phyloP scores from a whole-genome alignment of 352 stramenopile species.

The Globisporangium cederbergense region DNA sequence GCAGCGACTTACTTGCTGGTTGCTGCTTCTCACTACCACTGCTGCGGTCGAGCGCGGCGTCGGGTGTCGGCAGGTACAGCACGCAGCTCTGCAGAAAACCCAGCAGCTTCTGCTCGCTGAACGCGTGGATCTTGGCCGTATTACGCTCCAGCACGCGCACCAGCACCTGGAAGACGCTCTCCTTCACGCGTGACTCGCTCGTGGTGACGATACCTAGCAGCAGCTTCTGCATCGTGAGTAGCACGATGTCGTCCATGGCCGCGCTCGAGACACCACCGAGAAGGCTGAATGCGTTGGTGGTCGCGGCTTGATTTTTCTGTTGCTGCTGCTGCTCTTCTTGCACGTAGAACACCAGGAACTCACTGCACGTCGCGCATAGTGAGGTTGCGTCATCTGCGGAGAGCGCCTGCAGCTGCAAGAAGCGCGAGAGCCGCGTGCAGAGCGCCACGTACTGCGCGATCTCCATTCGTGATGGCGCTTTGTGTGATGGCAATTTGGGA shows the following conservation, averaged over 20 bases:
- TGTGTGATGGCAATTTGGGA: too few relatives aligned
- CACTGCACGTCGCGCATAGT: constrained; percentile 23
- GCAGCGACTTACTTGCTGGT: constrained; percentile 7
- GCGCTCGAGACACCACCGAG: constrained; percentile 18
- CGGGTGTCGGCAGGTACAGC: constrained; percentile 50
- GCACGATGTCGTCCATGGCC: constrained; percentile 62
- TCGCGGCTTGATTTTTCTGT: neutral
- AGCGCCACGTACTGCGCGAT: constrained; percentile 52
- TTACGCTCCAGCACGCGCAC: constrained; percentile 29
- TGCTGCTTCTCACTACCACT: neutral
- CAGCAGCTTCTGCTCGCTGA: constrained; percentile 26
- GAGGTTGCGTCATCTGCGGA: constrained; percentile 14
- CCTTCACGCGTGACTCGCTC: constrained; percentile 22
- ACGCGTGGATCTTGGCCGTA: constrained; percentile 23
- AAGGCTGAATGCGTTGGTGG: constrained; percentile 5
- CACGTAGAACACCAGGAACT: constrained; percentile 29
- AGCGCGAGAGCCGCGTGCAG: constrained; percentile 61
- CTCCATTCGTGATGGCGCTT: constrained; percentile 8
- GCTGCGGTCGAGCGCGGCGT: constrained; percentile 13
- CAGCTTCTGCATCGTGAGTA: constrained; percentile 63
- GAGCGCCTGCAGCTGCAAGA: constrained; percentile 36
- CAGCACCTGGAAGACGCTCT: constrained; percentile 32
- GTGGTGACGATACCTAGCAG: constrained; percentile 29
- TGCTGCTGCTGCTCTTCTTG: neutral
- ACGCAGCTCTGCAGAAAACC: constrained; percentile 50